Evolutionary conservation across 2,329 filamentous ascomycete genomes (phyloP).

Genomic region (Fusarium globosum): DNA sequence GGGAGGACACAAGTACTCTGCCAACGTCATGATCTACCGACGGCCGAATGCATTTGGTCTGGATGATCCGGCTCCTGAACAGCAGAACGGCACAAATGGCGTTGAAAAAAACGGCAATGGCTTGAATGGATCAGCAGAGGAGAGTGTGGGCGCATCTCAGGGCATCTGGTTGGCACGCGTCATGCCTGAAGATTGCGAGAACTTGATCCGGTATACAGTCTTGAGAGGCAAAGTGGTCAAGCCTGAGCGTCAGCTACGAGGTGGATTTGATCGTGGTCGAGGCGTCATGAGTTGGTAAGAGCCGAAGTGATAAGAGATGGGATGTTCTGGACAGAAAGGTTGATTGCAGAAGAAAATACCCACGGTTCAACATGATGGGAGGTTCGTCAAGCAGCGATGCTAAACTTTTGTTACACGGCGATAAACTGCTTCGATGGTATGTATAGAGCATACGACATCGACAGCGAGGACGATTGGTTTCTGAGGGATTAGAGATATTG

Average conservation of each 20-base stretch:
- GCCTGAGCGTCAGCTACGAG: conserved; percentile 84
- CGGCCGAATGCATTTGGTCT: conserved; percentile 67
- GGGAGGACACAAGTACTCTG: conserved; percentile 95
- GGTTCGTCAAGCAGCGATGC: neutral
- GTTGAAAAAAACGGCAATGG: conserved; percentile 33
- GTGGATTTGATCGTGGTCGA: conserved; percentile 86
- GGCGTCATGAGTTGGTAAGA: conserved; percentile 88
- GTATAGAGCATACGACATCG: conserved; percentile 14
- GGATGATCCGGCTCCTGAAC: conserved; percentile 53
- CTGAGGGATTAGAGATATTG: neutral
- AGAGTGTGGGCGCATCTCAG: conserved; percentile 75
- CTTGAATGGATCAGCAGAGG: conserved; percentile 38
- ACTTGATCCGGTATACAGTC: conserved; percentile 88
- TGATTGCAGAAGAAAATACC: conserved; percentile 9
- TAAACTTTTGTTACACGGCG: conserved; percentile 1
- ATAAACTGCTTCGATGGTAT: neutral
- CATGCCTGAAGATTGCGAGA: conserved; percentile 89
- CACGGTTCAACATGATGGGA: conserved; percentile 1
- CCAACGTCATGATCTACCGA: conserved; percentile 94
- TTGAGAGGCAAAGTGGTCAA: conserved; percentile 95
- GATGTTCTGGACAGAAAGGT: neutral
- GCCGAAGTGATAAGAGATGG: neutral
- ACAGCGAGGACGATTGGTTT: neutral
- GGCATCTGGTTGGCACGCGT: conserved; percentile 94
- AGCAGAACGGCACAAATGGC: conserved; percentile 45